Conservation (phyloP, 768 basidiomycete genomes). For the Kwoniella newhampshirensis region DNA sequence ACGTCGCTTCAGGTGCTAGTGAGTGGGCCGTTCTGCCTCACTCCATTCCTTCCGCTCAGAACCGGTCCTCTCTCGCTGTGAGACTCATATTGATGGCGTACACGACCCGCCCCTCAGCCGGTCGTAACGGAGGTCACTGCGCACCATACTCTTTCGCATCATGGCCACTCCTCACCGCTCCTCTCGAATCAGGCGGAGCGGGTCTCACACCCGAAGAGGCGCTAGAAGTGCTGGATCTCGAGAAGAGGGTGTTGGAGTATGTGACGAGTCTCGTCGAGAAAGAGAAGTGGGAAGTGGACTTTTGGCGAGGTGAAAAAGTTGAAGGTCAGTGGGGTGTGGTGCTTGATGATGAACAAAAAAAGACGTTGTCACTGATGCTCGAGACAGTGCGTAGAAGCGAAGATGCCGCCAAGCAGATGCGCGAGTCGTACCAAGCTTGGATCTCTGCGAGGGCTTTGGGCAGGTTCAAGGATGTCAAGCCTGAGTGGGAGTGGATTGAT, state of each 20-base stretch:
- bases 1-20: slow-evolving; percentile 39
- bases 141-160: slow-evolving; percentile 29
- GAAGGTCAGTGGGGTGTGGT: slow-evolving; percentile 23
- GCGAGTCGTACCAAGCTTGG: slow-evolving; percentile 12
- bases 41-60: background rate
- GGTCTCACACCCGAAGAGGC: slow-evolving; percentile 38
- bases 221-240: slow-evolving; percentile 32
- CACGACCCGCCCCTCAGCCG: slow-evolving; percentile 26
- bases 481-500: slow-evolving; percentile 54
- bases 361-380: background rate
- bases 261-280: slow-evolving; percentile 29
- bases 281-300: slow-evolving; percentile 33
- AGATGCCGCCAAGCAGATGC: slow-evolving; percentile 1
- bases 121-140: slow-evolving; percentile 38
- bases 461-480: slow-evolving; percentile 9
- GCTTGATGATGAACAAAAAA: background rate
- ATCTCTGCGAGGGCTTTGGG: slow-evolving; percentile 10
- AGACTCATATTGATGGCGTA: background rate
- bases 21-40: background rate
- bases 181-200: slow-evolving; percentile 30
- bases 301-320: slow-evolving; percentile 42
- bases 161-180: slow-evolving; percentile 17
- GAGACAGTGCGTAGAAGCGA: slow-evolving; percentile 5
- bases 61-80: too few relatives aligned
- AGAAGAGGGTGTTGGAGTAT: slow-evolving; percentile 36